phyloP scores from a whole-genome alignment of 371 early-diverging fungal genomes.

The Mortierella sp. region DNA sequence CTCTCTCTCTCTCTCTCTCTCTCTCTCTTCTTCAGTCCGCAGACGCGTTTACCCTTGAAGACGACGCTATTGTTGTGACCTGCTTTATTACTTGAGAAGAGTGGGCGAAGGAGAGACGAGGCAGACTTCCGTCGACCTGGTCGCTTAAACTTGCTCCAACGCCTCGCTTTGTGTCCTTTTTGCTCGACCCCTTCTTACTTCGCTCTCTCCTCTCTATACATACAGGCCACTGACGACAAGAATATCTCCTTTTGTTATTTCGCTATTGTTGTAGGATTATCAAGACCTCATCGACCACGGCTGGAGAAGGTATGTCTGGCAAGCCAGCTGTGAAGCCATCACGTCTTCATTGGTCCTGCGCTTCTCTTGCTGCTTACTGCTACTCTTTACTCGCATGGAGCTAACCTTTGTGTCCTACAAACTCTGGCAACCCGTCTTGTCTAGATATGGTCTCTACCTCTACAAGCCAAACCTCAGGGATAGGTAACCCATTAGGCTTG shows the following conservation, averaged over 20 bases:
- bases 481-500: conserved; percentile 24
- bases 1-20: no score
- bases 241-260: neutral
- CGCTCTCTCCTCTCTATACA: neutral
- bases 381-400: neutral
- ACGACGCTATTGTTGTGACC: neutral
- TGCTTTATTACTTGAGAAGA: neutral
- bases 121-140: neutral
- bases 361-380: neutral
- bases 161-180: neutral
- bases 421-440: neutral
- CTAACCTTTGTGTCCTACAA: neutral
- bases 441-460: conserved; percentile 64
- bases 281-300: conserved; percentile 76
- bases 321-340: neutral
- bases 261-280: conserved; percentile 64
- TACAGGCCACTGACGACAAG: neutral
- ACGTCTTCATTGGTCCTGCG: neutral
- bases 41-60: neutral
- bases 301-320: conserved; percentile 69
- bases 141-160: neutral
- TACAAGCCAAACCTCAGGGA: conserved; percentile 72
- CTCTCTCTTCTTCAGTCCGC: neutral
- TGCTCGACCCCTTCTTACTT: neutral
- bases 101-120: neutral